Evolutionary conservation across 768 basidiomycete genomes (phyloP), one percentile per base, ranked within the genome.

Genomic region (Kwoniella mangroviensis): DNA sequence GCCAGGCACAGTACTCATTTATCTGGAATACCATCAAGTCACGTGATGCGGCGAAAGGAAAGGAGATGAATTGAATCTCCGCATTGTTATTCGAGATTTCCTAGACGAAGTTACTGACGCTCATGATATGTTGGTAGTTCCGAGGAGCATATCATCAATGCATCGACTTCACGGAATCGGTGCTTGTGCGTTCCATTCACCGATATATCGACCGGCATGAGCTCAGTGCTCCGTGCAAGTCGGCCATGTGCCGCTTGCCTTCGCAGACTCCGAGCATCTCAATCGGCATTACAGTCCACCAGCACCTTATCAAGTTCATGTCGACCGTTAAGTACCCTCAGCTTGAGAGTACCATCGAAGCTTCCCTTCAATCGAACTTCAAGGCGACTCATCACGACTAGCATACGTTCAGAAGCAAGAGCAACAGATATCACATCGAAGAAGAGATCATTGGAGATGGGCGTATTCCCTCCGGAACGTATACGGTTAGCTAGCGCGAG

Each of bases 391-490:
- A 6, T 65, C 28, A 41, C 63, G 11, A 34, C 53, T 2, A 55
- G 63, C 28, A 9, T 13, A 19, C 11, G 7, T 9, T 9, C 13
- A 19, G 34, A 21, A 22, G 65, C 65, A 10, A 42, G 42, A 42
- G 65, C 42, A 5, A 64, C 28, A 40, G 63, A 66, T 43, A 42
- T 51, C 19, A 56, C 41, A 13, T 26, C 68, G 41, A 56, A n/a
- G 40, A 63, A 64, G 56, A 57, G 56, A 42, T 21, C 24, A 43
- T 43, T 80, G 54, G 73, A 81, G 45, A 81, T 84, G 81, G 71
- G 69, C n/a, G 74, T 79, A 7, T 85, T 83, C 54, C 80, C 82
- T 2, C 81, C 82, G n/a, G 83, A 83, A n/a, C 68, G 77, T 21
- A 83, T 85, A 64, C 74, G 84, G 76, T 81, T 12, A 49, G 45